Conservation (phyloP, 805 yeast genomes). For the Saccharomycopsis guyanensis region DNA sequence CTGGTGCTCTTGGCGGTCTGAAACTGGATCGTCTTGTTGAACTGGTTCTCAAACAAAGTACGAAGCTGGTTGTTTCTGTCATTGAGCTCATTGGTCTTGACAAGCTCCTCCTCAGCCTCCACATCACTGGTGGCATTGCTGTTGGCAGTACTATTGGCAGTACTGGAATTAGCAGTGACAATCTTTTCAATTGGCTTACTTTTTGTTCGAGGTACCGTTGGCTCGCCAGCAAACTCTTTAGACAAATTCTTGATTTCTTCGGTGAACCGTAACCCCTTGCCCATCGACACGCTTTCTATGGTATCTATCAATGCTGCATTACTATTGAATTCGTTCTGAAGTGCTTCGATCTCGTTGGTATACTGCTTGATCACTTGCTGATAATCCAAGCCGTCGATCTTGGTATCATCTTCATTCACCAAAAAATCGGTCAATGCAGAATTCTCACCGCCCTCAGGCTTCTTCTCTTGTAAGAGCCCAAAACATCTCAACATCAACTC, state of each 20-base stretch:
- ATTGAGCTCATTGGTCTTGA: not conserved
- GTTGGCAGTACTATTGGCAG: not conserved
- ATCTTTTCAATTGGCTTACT: not conserved
- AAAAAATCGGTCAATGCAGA: conserved; percentile 5
- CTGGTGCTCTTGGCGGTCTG: not conserved
- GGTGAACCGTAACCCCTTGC: not conserved
- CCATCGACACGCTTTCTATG: not conserved
- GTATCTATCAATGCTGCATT: not conserved
- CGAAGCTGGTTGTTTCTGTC: conserved; percentile 4
- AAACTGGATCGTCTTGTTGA: not conserved
- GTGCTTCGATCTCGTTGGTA: not conserved
- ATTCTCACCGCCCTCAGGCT: not conserved
- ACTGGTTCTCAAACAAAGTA: not conserved
- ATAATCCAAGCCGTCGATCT: conserved; percentile 1
- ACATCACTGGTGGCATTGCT: not conserved
- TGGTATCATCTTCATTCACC: conserved; percentile 1
- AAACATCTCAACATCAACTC: conserved; percentile 17
- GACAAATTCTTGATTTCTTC: conserved; percentile 5
- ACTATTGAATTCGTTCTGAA: not conserved
- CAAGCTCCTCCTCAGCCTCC: conserved; percentile 3
- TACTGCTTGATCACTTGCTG: not conserved
- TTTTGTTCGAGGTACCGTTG: not conserved
- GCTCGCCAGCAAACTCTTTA: conserved; percentile 3
- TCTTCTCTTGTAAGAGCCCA: conserved; percentile 11
- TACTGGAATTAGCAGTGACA: not conserved